These are phyloP conservation scores for Taxillus chinensis DNA, from an alignment of 164 flowering plant species.

Conservation along the genomic window DNA sequence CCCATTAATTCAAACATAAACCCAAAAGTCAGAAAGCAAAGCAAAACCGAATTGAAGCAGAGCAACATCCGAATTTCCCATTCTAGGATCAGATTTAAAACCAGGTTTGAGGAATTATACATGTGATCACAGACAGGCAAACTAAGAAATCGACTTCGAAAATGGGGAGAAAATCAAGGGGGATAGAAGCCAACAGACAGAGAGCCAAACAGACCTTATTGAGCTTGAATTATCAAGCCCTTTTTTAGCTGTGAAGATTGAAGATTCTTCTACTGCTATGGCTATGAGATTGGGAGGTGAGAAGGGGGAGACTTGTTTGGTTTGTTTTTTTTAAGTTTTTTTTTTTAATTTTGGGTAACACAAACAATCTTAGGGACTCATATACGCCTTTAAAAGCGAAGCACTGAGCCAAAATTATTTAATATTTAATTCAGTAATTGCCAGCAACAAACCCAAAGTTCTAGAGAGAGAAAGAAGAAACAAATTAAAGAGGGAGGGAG, in stretches of 20 bases:
- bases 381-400: too few species aligned
- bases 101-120: constrained; percentile 7
- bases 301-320: constrained; percentile 52
- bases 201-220: constrained; percentile 24
- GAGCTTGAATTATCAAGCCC: constrained; percentile 28
- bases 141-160: neutral
- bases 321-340: neutral
- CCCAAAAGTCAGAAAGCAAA: constrained; percentile 4
- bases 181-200: constrained; percentile 6
- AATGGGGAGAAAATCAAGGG: neutral
- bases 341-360: too few species aligned
- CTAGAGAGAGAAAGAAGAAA: constrained; percentile 2
- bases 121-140: constrained; percentile 3
- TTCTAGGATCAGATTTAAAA: constrained; percentile 14
- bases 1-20: constrained; percentile 9
- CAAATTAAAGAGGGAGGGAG: constrained; percentile 1
- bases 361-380: too few species aligned
- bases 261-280: constrained; percentile 29
- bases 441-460: constrained; percentile 10
- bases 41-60: too few species aligned
- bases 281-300: constrained; percentile 33
- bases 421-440: neutral
- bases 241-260: neutral
- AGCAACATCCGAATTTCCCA: neutral
- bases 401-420: too few species aligned